Percentiles rank a stretch among this genome's conserved stretches.
These are phyloP conservation scores for Pseudogymnoascus sp. DNA, from an alignment of 2,329 filamentous ascomycete species.

Conservation along the genomic window DNA sequence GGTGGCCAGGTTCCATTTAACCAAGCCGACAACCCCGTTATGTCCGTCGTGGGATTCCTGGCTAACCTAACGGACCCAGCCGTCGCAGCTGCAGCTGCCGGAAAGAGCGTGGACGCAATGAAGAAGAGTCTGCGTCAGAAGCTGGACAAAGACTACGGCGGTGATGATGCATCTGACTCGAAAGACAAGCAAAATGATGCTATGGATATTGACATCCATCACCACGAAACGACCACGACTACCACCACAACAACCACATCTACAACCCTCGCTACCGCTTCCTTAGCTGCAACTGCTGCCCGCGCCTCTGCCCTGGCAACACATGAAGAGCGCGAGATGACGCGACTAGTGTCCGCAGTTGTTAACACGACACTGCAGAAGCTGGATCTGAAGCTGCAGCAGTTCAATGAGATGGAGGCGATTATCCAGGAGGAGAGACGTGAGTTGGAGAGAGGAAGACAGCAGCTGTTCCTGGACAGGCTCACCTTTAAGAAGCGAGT, in stretches of 20 bases:
- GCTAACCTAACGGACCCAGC: slow-evolving; percentile 84
- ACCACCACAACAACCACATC: slow-evolving; percentile 43
- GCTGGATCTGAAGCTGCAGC: slow-evolving; percentile 88
- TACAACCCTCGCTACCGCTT: slow-evolving; percentile 61
- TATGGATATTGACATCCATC: slow-evolving; percentile 56
- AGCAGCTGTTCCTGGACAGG: slow-evolving; percentile 89
- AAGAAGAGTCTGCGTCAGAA: slow-evolving; percentile 71
- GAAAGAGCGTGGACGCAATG: slow-evolving; percentile 79
- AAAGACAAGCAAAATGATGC: slow-evolving; percentile 49
- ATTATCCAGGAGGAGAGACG: slow-evolving; percentile 86
- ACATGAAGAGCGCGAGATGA: slow-evolving; percentile 95
- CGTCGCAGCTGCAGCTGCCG: slow-evolving; percentile 83
- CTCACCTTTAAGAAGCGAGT: slow-evolving; percentile 84
- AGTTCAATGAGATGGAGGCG: slow-evolving; percentile 93
- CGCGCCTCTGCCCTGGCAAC: slow-evolving; percentile 83
- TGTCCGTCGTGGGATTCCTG: slow-evolving; percentile 92
- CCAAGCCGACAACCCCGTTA: slow-evolving; percentile 89
- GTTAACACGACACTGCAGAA: slow-evolving; percentile 94
- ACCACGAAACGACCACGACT: slow-evolving; percentile 40
- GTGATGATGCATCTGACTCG: slow-evolving; percentile 39
- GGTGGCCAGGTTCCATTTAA: slow-evolving; percentile 81
- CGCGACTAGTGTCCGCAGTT: slow-evolving; percentile 80
- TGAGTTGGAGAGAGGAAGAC: slow-evolving; percentile 83
- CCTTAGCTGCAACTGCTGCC: slow-evolving; percentile 77
- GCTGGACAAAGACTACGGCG: slow-evolving; percentile 55